Conservation (phyloP, 2,329 filamentous ascomycete genomes). For the Colletotrichum somersetense region DNA sequence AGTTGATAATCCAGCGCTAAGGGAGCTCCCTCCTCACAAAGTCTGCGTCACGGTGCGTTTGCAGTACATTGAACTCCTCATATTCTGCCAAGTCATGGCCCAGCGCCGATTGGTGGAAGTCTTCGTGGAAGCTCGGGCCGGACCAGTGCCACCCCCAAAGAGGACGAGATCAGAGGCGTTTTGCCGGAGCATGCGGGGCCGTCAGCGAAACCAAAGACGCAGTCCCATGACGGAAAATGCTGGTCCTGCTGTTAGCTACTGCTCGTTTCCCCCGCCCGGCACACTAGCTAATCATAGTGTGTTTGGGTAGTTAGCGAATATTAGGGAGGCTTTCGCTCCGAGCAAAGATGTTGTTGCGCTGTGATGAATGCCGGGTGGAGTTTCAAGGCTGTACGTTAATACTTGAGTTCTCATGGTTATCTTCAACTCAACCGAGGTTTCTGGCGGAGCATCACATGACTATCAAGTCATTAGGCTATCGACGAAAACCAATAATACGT, state of each 20-base stretch:
- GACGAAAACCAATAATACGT: neutral
- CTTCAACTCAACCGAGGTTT: neutral
- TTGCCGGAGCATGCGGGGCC: conserved; percentile 26
- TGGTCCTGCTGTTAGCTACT: too few species aligned
- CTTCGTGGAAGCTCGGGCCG: conserved; percentile 4
- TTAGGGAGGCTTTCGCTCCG: neutral
- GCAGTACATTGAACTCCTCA: conserved; percentile 32
- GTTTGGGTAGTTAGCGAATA: neutral
- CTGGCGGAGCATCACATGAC: too few species aligned
- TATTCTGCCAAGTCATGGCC: neutral
- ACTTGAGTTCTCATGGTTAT: neutral
- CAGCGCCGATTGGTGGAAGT: conserved; percentile 36
- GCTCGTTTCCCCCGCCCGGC: too few species aligned
- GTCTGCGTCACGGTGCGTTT: conserved; percentile 31
- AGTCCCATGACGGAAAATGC: neutral
- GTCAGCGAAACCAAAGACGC: neutral
- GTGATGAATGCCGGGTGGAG: neutral
- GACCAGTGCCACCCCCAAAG: conserved; percentile 25
- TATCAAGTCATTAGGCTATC: neutral
- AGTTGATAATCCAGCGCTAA: neutral
- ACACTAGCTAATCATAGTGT: too few species aligned
- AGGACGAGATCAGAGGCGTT: conserved; percentile 30
- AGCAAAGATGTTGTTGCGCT: neutral
- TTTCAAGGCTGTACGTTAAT: neutral
- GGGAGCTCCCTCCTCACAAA: neutral